Conservation (phyloP, 2,329 filamentous ascomycete genomes). For the Tolypocladium capitatum region DNA sequence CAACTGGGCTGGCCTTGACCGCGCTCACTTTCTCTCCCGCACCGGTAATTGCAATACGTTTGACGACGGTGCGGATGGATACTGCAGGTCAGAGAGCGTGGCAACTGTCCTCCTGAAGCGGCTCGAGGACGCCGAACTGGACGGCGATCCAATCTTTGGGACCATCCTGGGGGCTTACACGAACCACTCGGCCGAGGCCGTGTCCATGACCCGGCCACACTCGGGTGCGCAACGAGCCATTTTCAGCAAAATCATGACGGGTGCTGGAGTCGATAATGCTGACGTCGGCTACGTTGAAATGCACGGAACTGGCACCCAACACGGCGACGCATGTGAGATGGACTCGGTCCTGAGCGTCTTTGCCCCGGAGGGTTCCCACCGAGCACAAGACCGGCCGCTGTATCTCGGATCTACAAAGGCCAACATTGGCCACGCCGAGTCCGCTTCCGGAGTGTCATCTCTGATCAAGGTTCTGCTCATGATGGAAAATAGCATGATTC, state of each 20-base stretch:
- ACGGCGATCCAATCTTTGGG: conserved; percentile 66
- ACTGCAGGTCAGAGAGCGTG: conserved; percentile 67
- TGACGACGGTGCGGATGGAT: conserved; percentile 68
- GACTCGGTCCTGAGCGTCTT: conserved; percentile 53
- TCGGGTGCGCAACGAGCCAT: conserved; percentile 60
- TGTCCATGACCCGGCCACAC: conserved; percentile 75
- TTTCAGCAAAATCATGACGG: conserved; percentile 54
- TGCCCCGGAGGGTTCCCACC: conserved; percentile 12
- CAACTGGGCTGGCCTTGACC: conserved; percentile 55
- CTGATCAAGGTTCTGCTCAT: conserved; percentile 46
- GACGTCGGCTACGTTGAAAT: conserved; percentile 79
- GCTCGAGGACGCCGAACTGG: conserved; percentile 61
- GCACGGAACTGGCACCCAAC: conserved; percentile 85
- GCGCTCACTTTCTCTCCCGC: conserved; percentile 63
- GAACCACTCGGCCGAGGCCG: conserved; percentile 69
- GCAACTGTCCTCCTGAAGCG: conserved; percentile 67
- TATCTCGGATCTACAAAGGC: conserved; percentile 52
- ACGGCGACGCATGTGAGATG: conserved; percentile 77
- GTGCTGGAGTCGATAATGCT: conserved; percentile 57
- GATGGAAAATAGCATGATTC: conserved; percentile 42
- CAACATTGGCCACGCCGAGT: conserved; percentile 52
- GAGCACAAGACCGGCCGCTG: conserved; percentile 34
- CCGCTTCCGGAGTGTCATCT: conserved; percentile 51
- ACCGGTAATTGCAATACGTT: conserved; percentile 57
- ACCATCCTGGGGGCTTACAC: conserved; percentile 63